Conservation (phyloP, 257 asterid genomes). For the Fraxinus americana region DNA sequence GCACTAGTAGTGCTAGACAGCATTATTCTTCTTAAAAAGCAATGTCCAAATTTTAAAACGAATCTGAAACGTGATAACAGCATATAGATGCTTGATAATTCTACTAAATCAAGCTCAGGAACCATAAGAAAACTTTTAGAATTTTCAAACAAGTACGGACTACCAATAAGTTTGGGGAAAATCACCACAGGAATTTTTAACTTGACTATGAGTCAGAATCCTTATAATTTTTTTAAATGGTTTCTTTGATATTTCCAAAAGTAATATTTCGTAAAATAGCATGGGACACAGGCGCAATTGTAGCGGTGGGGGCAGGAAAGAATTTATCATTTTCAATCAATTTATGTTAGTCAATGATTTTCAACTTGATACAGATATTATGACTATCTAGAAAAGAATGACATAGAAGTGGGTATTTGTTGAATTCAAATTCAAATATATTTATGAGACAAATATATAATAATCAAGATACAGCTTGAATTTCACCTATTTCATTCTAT, state of each 20-base stretch:
- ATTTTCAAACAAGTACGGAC: neutral
- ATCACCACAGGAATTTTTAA: neutral
- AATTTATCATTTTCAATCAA: neutral
- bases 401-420: neutral
- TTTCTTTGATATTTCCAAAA: slow-evolving; percentile 3
- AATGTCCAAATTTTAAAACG: neutral
- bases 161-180: neutral
- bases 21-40: neutral
- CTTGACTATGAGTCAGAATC: neutral
- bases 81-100: neutral
- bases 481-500: neutral
- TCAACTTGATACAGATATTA: neutral
- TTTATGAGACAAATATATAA: too few relatives aligned
- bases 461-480: neutral
- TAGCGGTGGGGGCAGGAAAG: neutral
- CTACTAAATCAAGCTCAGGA: neutral
- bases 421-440: too few relatives aligned
- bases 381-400: neutral
- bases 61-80: neutral
- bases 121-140: neutral
- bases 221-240: neutral
- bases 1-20: too few relatives aligned
- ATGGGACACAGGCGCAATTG: neutral
- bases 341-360: neutral
- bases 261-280: neutral